These are phyloP conservation scores for Candida alai DNA, from an alignment of 805 yeast genomes.

Conservation along the genomic window DNA sequence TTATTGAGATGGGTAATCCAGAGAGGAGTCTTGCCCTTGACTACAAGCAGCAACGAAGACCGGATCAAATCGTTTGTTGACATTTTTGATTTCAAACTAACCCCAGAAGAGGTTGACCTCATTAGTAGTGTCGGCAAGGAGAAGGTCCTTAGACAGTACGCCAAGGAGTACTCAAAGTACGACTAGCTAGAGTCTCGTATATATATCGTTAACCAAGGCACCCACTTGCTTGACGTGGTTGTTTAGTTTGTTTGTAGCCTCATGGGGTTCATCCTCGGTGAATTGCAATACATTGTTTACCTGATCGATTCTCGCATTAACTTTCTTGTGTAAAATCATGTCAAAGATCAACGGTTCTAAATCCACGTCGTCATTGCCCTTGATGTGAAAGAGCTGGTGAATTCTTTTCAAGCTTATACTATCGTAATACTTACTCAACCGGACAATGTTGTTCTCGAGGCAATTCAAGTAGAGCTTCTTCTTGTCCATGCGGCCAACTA, in stretches of 20 bases:
- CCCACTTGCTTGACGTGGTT: slow-evolving; percentile 26
- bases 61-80: slow-evolving; percentile 36
- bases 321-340: slow-evolving; percentile 34
- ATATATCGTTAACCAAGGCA: slow-evolving; percentile 20
- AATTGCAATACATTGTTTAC: slow-evolving; percentile 21
- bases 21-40: slow-evolving; percentile 41
- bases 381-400: slow-evolving; percentile 15
- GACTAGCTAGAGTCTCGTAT: slow-evolving; percentile 9
- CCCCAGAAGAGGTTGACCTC: slow-evolving; percentile 39
- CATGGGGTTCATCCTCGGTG: slow-evolving; percentile 10
- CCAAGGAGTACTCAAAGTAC: slow-evolving; percentile 15
- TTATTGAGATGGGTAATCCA: slow-evolving; percentile 44
- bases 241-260: slow-evolving; percentile 15
- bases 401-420: slow-evolving; percentile 21
- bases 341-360: slow-evolving; percentile 25
- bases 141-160: slow-evolving; percentile 24
- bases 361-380: slow-evolving; percentile 8
- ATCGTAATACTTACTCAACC: slow-evolving; percentile 26
- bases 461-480: slow-evolving; percentile 18
- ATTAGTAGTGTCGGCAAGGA: slow-evolving; percentile 21
- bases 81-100: slow-evolving; percentile 39
- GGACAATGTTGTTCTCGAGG: slow-evolving; percentile 29
- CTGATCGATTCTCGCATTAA: slow-evolving; percentile 34
- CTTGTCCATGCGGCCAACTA: slow-evolving; percentile 11
- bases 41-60: slow-evolving; percentile 41